Percentiles rank a stretch among this genome's conserved stretches.
phyloP scores from a whole-genome alignment of 306 rosid species.

The Rosa rugosa region DNA sequence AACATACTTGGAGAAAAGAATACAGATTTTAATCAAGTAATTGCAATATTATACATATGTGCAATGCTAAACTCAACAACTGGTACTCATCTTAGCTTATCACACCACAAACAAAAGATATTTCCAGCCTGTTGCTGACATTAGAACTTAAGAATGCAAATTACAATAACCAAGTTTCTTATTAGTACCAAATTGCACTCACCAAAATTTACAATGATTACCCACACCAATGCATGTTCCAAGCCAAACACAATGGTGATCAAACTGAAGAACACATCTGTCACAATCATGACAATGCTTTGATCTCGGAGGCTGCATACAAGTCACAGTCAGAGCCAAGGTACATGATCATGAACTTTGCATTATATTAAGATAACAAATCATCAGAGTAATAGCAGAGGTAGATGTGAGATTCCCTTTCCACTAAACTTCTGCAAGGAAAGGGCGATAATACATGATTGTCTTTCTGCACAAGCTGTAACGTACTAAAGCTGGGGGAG shows the following conservation, averaged over 20 bases:
- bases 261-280: constrained; percentile 93
- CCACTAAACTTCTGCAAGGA: background rate
- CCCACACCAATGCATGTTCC: constrained; percentile 97
- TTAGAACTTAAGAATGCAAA: constrained; percentile 8
- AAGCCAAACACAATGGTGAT: constrained; percentile 99
- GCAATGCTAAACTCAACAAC: background rate
- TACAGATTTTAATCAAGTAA: background rate
- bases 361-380: background rate
- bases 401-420: background rate
- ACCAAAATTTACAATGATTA: constrained; percentile 95
- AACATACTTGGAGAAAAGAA: background rate
- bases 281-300: constrained; percentile 99
- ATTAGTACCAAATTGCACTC: constrained; percentile 39
- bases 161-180: constrained; percentile 6
- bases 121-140: constrained; percentile 14
- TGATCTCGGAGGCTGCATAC: constrained; percentile 89
- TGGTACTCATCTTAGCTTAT: constrained; percentile 10
- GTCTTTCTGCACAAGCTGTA: background rate
- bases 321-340: constrained; percentile 19
- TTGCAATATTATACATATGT: background rate
- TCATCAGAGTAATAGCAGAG: background rate
- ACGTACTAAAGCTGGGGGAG: background rate
- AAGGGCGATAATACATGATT: background rate
- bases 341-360: constrained; percentile 25
- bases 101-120: constrained; percentile 15